These are phyloP conservation scores for Colletotrichum kahawae DNA, from an alignment of 2,329 filamentous ascomycete genomes.

Conservation along the genomic window DNA sequence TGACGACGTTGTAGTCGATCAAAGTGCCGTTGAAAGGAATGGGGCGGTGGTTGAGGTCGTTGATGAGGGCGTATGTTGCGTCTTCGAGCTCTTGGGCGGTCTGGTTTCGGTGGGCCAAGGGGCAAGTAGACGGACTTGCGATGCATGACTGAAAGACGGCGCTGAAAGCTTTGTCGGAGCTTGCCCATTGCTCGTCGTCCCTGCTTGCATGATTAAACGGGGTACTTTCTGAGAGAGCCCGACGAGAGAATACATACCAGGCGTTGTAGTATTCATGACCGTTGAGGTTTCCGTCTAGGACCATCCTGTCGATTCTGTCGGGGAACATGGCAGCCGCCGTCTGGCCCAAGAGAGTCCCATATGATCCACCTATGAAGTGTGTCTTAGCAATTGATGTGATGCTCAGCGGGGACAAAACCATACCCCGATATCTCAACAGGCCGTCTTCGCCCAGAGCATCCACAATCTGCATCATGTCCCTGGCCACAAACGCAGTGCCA, in stretches of 20 bases:
- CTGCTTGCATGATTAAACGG: conserved; percentile 14
- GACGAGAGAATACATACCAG: conserved; percentile 17
- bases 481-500: conserved; percentile 47
- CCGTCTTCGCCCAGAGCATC: conserved; percentile 45
- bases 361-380: conserved; percentile 35
- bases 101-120: conserved; percentile 23
- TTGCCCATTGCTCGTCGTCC: conserved; percentile 27
- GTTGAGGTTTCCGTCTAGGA: conserved; percentile 37
- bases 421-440: conserved; percentile 44
- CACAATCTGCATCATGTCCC: conserved; percentile 47
- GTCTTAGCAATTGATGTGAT: background rate
- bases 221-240: background rate
- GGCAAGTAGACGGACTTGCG: conserved; percentile 24
- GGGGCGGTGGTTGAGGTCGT: conserved; percentile 28
- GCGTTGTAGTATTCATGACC: conserved; percentile 34
- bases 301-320: conserved; percentile 33
- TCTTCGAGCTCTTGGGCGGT: conserved; percentile 27
- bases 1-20: conserved; percentile 28
- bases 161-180: conserved; percentile 30
- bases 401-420: background rate
- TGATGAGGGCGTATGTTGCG: conserved; percentile 25
- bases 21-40: conserved; percentile 23
- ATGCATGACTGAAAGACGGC: conserved; percentile 30
- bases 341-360: conserved; percentile 41
- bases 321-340: conserved; percentile 46